Evolutionary conservation across 257 asterid species (phyloP).

Genomic region (Primulina eburnea): DNA sequence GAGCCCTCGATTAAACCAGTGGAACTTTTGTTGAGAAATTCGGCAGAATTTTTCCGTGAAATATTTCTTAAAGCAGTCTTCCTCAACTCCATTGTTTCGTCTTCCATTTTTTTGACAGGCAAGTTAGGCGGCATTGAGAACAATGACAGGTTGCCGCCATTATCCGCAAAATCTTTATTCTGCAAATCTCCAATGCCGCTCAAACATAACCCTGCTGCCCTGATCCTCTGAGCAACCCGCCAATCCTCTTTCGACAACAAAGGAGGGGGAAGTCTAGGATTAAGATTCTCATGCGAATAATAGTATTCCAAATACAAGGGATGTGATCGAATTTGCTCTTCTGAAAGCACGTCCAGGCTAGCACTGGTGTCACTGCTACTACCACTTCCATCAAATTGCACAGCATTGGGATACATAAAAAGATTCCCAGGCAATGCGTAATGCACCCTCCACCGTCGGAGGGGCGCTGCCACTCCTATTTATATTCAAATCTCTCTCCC

Average conservation of each 20-base stretch:
- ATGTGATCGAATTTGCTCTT: slow-evolving; percentile 71
- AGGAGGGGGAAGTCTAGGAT: slow-evolving; percentile 88
- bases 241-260: slow-evolving; percentile 79
- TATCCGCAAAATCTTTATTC: slow-evolving; percentile 32
- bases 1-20: slow-evolving; percentile 32
- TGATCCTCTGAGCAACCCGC: slow-evolving; percentile 66
- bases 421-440: slow-evolving; percentile 53
- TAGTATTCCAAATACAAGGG: slow-evolving; percentile 74
- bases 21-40: slow-evolving; percentile 38
- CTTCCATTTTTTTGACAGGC: slow-evolving; percentile 47
- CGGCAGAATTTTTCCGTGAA: slow-evolving; percentile 53
- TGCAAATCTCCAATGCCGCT: slow-evolving; percentile 33
- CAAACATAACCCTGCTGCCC: slow-evolving; percentile 50
- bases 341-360: slow-evolving; percentile 36
- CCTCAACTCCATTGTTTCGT: slow-evolving; percentile 55
- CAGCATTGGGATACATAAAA: slow-evolving; percentile 36
- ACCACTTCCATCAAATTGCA: slow-evolving; percentile 23
- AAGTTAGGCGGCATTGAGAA: slow-evolving; percentile 48
- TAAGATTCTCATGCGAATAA: slow-evolving; percentile 70
- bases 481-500: slow-evolving; percentile 50
- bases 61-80: slow-evolving; percentile 60
- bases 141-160: slow-evolving; percentile 38
- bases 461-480: slow-evolving; percentile 84
- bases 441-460: slow-evolving; percentile 73
- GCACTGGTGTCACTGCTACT: slow-evolving; percentile 14